A percentile compares a stretch with the other conserved stretches of the same genome.
Conservation (phyloP, 2,329 filamentous ascomycete genomes). For the Phialophora tarda region DNA sequence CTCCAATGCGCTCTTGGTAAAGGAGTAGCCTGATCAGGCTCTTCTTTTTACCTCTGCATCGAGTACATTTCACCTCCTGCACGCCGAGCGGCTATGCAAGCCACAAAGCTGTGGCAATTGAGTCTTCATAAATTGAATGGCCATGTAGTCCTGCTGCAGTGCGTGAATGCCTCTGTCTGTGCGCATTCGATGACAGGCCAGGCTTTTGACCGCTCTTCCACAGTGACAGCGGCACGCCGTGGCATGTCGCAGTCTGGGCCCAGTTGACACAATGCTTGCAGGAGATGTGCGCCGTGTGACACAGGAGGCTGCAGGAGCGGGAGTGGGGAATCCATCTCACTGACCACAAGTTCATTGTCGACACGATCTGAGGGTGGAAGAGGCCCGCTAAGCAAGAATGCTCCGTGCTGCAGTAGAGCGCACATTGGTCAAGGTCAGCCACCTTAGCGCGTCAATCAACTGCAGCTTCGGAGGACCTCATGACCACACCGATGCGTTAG, state of each 20-base stretch:
- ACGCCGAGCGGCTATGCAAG: conserved; percentile 6
- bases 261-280: conserved; percentile 20
- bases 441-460: conserved; percentile 24
- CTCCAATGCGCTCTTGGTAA: conserved; percentile 9
- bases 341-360: conserved; percentile 14
- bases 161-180: conserved; percentile 23
- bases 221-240: conserved; percentile 11
- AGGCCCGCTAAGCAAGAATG: conserved; percentile 23
- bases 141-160: neutral
- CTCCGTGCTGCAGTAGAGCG: conserved; percentile 8
- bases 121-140: neutral
- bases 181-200: conserved; percentile 26
- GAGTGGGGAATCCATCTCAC: conserved; percentile 11
- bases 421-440: conserved; percentile 16
- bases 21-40: conserved; percentile 16
- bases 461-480: conserved; percentile 27
- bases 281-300: conserved; percentile 28
- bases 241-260: conserved; percentile 17
- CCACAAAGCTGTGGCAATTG: neutral
- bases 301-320: conserved; percentile 18
- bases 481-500: conserved; percentile 24
- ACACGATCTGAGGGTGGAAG: conserved; percentile 22
- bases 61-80: neutral
- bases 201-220: conserved; percentile 34
- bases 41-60: neutral